A percentile compares a stretch with the other conserved stretches of the same genome.
Conservation (phyloP, 1,284 basidiomycete species). For the Papiliotrema terrestris region DNA sequence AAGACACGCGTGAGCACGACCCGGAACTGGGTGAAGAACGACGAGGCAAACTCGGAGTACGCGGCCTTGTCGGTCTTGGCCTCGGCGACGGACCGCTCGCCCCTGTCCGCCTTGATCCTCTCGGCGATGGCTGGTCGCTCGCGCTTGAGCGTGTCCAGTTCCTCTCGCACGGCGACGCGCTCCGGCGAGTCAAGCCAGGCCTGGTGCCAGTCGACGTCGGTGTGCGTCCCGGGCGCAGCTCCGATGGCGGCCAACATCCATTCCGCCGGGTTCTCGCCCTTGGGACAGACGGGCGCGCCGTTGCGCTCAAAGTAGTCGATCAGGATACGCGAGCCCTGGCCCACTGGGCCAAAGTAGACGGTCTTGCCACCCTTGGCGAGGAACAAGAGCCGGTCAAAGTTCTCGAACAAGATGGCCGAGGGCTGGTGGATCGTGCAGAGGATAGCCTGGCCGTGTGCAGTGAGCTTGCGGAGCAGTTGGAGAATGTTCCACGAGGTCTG, state of each 20-base stretch:
- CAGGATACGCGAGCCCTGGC: constrained; percentile 52
- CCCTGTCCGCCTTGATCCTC: constrained; percentile 8
- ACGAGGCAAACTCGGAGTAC: constrained; percentile 57
- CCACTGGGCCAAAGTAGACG: constrained; percentile 58
- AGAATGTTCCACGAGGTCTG: constrained; percentile 86
- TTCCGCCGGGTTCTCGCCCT: constrained; percentile 53
- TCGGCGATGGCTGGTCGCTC: constrained; percentile 29
- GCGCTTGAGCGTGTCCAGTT: constrained; percentile 51
- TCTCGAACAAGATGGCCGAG: constrained; percentile 55
- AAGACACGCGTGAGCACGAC: constrained; percentile 58
- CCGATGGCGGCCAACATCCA: constrained; percentile 60
- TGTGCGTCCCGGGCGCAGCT: constrained; percentile 60
- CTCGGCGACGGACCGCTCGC: constrained; percentile 6
- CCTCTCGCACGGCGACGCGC: constrained; percentile 42
- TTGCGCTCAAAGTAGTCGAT: constrained; percentile 55
- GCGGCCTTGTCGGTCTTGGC: constrained; percentile 27
- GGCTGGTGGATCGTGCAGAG: constrained; percentile 66
- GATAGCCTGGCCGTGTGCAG: constrained; percentile 74
- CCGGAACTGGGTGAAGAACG: constrained; percentile 55
- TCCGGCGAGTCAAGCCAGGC: constrained; percentile 59
- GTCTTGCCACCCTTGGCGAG: constrained; percentile 53
- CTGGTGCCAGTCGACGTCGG: constrained; percentile 68
- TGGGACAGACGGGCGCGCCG: constrained; percentile 47
- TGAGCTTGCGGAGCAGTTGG: constrained; percentile 73
- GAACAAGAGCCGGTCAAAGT: constrained; percentile 60